Evolutionary conservation across 768 basidiomycete genomes (phyloP).

Genomic region (Tricholoma furcatifolium): DNA sequence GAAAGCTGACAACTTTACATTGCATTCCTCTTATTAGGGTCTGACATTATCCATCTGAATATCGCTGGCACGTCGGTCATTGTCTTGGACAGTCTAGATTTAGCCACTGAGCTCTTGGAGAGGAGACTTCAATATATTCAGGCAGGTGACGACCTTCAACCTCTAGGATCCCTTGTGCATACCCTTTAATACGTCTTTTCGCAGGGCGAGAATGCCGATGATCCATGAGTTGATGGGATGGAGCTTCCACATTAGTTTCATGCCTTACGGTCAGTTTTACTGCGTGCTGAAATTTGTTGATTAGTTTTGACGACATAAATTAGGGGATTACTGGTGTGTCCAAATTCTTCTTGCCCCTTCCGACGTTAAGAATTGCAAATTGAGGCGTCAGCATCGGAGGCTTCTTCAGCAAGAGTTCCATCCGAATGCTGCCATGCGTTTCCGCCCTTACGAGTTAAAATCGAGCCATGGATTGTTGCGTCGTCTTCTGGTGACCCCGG

Average conservation of each 20-base stretch:
- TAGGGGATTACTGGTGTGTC: slow-evolving; percentile 12
- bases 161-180: neutral
- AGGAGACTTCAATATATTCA: slow-evolving; percentile 21
- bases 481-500: slow-evolving; percentile 18
- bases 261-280: slow-evolving; percentile 15
- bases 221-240: slow-evolving; percentile 23
- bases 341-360: neutral
- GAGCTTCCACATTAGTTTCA: slow-evolving; percentile 16
- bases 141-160: neutral
- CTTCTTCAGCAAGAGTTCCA: slow-evolving; percentile 24
- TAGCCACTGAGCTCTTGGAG: slow-evolving; percentile 24
- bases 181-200: neutral
- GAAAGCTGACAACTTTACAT: neutral
- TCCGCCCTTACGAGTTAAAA: slow-evolving; percentile 19
- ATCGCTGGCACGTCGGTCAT: slow-evolving; percentile 21
- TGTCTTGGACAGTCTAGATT: slow-evolving; percentile 21
- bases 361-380: neutral
- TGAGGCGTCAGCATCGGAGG: slow-evolving; percentile 24
- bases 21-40: slow-evolving; percentile 6
- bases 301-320: neutral
- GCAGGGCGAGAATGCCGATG: slow-evolving; percentile 17
- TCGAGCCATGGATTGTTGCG: slow-evolving; percentile 23
- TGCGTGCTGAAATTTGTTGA: neutral
- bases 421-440: slow-evolving; percentile 13
- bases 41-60: slow-evolving; percentile 24